Base-by-base conservation (phyloP, 805 yeast species). In the Spathaspora girioi region DNA sequence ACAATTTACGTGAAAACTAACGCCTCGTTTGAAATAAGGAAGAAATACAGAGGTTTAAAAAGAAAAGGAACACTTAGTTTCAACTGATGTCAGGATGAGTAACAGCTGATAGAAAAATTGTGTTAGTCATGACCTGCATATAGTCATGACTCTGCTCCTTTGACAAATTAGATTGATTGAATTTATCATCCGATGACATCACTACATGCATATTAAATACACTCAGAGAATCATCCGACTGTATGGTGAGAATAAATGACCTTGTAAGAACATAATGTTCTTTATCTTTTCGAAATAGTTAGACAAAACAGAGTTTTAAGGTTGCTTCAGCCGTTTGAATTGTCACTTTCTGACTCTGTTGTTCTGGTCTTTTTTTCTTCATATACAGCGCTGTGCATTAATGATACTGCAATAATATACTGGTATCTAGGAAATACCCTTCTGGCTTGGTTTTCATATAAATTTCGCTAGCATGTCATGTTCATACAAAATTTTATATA, bases 131-230 rank as follows among this genome's bases (percentile, higher is more conserved):
- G 2, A n/a, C 40, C 40, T 35, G 40, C 40, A 35, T 35, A 35
- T 35, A 35, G 18, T 4, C 10, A 15, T 35, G 40, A 35, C 40
- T 35, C 40, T 35, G 40, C 11, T 15, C 17, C 15, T 18, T 19
- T 20, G 27, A 41, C 26, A 19, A 41, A 41, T 41, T 12, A 41
- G 19, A 41, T 41, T 41, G 18, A 19, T 41, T 18, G 15, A 41
- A 41, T 41, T 41, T 19, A 41, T 41, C 43, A 41, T 41, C 43
- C 14, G 40, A 15, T 35, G 40, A 35, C 40, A 35, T 35, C 40
- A 35, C 18, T 3, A n/a, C 2, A 4, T 23, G 6, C 26, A 6
- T 35, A 35, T 14, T 35, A 15, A 14, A 35, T n/a, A 11, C 9
- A 35, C 40, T 4, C 35, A 31, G n/a, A 11, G 35, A 31, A 31